A percentile compares a stretch with the other conserved stretches of the same genome.
phyloP scores from a whole-genome alignment of 257 asterid species.

The Henckelia pumila region DNA sequence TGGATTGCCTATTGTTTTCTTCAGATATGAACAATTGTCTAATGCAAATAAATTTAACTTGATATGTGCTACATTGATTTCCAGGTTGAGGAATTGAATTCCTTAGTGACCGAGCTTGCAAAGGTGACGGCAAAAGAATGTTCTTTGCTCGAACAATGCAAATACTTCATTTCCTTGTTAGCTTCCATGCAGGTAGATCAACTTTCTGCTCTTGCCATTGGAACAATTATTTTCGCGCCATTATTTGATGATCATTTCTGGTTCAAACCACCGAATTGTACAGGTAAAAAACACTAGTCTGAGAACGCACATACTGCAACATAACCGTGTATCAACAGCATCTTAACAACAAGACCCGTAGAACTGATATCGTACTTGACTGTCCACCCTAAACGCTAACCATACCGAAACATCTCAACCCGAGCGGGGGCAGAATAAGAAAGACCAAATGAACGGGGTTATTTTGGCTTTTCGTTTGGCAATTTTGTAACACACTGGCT shows the following conservation, averaged over 20 bases:
- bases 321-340: constrained; percentile 53
- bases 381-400: constrained; percentile 44
- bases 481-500: constrained; percentile 35
- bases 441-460: constrained; percentile 35
- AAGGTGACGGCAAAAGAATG: not conserved
- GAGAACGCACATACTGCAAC: constrained; percentile 78
- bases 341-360: constrained; percentile 35
- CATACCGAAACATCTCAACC: constrained; percentile 28
- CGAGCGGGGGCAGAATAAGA: constrained; percentile 29
- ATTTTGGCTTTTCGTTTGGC: constrained; percentile 39
- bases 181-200: not conserved
- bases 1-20: not conserved
- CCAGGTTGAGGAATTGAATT: not conserved
- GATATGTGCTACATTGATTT: not conserved
- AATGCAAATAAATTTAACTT: not conserved
- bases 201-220: not conserved
- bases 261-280: not conserved
- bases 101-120: not conserved
- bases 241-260: not conserved
- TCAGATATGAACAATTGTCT: not conserved
- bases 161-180: not conserved
- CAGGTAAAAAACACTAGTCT: constrained; percentile 40
- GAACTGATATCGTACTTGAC: constrained; percentile 47
- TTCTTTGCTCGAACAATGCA: not conserved
- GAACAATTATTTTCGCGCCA: not conserved